Conservation (phyloP, 257 asterid genomes). For the Echium plantagineum region DNA sequence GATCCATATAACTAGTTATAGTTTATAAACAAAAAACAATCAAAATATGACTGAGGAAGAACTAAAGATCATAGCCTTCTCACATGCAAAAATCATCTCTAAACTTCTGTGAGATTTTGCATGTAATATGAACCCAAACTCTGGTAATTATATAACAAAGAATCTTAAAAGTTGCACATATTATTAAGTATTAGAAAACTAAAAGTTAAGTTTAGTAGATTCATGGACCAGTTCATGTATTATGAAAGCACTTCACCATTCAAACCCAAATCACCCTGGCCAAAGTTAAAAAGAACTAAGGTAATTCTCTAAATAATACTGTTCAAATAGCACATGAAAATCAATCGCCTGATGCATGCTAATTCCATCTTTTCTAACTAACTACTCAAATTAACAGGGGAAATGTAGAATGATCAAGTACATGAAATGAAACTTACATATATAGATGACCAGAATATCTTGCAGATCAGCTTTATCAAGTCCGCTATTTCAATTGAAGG, state of each 20-base stretch:
- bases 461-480: slow-evolving; percentile 92
- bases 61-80: too few species aligned
- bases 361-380: neutral
- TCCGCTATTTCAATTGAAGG: slow-evolving; percentile 88
- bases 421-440: slow-evolving; percentile 42
- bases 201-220: neutral
- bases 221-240: neutral
- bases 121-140: neutral
- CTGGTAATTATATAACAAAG: neutral
- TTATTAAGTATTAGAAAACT: neutral
- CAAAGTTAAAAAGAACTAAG: too few species aligned
- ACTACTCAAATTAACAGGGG: neutral
- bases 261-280: too few species aligned
- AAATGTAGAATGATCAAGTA: neutral
- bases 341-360: neutral
- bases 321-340: neutral
- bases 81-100: too few species aligned
- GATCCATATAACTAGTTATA: too few species aligned
- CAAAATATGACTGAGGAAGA: too few species aligned
- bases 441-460: slow-evolving; percentile 94
- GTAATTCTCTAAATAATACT: neutral
- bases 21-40: too few species aligned
- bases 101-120: too few species aligned
- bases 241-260: too few species aligned
- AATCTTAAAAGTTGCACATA: neutral